phyloP scores from a whole-genome alignment of 257 asterid genomes.

The Rehmannia glutinosa region DNA sequence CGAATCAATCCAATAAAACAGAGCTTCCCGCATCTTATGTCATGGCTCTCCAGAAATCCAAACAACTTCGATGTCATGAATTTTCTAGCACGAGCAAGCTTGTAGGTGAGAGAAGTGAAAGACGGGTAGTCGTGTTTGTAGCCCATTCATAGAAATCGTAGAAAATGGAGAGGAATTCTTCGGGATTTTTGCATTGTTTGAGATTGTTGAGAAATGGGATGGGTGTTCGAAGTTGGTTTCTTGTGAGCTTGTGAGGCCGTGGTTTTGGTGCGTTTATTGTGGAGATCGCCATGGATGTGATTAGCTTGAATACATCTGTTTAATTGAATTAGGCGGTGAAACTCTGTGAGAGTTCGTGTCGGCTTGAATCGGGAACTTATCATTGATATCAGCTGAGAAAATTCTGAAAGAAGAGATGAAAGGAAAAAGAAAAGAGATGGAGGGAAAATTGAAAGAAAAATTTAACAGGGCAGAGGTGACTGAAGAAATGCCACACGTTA shows the following conservation, averaged over 20 bases:
- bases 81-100: conserved; percentile 58
- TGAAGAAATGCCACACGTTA: too few relatives aligned
- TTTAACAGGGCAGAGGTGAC: too few relatives aligned
- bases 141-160: conserved; percentile 49
- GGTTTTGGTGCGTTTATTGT: conserved; percentile 24
- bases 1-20: conserved; percentile 67
- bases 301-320: conserved; percentile 8
- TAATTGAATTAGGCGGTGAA: background rate
- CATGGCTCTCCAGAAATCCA: conserved; percentile 30
- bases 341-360: background rate
- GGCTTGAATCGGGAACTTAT: conserved; percentile 16
- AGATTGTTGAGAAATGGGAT: conserved; percentile 68
- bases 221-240: conserved; percentile 37
- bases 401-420: too few relatives aligned
- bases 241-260: conserved; percentile 36
- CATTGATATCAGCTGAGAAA: too few relatives aligned
- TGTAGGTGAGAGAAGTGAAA: conserved; percentile 65
- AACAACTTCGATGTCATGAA: conserved; percentile 58
- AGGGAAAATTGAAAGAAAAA: too few relatives aligned
- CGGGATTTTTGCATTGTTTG: conserved; percentile 49
- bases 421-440: too few relatives aligned
- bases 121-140: conserved; percentile 83
- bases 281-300: conserved; percentile 26
- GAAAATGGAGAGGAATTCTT: conserved; percentile 54
- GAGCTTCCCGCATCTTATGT: conserved; percentile 53